phyloP scores from a whole-genome alignment of 2,329 filamentous ascomycete species.

The Oidium heveae region DNA sequence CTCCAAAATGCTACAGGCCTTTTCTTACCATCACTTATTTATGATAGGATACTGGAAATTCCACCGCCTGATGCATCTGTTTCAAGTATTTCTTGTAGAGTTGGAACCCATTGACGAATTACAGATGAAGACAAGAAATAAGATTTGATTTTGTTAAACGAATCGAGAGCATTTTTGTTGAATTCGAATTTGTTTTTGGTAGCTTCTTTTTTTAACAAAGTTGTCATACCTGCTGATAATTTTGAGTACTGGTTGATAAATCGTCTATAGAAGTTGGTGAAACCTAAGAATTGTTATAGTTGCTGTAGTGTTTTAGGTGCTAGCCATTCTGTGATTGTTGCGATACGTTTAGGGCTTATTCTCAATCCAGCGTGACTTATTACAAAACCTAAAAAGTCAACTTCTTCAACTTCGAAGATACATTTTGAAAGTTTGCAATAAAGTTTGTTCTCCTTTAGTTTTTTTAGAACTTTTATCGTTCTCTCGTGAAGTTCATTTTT shows the following conservation, averaged over 20 bases:
- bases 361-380: not conserved
- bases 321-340: not conserved
- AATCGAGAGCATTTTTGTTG: not conserved
- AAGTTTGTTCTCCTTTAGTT: not conserved
- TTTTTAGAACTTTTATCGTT: not conserved
- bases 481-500: not conserved
- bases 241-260: slow-evolving; percentile 1
- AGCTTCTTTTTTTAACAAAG: not conserved
- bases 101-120: not conserved
- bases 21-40: not conserved
- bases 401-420: not conserved
- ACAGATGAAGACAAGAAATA: not conserved
- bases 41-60: not conserved
- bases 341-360: not conserved
- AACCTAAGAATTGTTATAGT: slow-evolving; percentile 1
- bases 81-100: slow-evolving; percentile 1
- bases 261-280: slow-evolving; percentile 1
- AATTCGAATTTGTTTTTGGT: not conserved
- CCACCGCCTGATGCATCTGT: slow-evolving; percentile 1
- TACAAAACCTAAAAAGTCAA: not conserved
- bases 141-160: not conserved
- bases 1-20: slow-evolving; percentile 1
- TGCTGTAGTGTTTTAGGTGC: not conserved
- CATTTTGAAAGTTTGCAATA: slow-evolving; percentile 1
- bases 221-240: not conserved